Evolutionary conservation across 257 asterid species (phyloP).

Genomic region (Oldenlandia corymbosa): DNA sequence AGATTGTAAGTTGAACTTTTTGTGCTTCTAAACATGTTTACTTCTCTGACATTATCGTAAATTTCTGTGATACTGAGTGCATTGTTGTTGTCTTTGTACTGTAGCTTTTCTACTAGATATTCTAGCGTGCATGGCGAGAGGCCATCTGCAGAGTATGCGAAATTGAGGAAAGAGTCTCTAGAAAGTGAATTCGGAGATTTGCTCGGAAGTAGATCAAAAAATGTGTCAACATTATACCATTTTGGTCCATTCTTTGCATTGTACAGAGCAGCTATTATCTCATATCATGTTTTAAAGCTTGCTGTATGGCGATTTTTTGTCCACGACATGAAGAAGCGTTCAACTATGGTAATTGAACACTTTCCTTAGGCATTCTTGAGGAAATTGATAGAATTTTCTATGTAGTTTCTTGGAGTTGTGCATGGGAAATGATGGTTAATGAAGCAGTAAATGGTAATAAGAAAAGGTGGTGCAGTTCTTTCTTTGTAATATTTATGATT

Average conservation of each 20-base stretch:
- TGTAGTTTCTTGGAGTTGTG: neutral
- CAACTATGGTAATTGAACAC: constrained; percentile 56
- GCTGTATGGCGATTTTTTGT: constrained; percentile 69
- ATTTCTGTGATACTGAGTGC: neutral
- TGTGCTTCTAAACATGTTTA: neutral
- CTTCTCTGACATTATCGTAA: neutral
- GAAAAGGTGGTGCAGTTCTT: neutral
- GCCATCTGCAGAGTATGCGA: constrained; percentile 96
- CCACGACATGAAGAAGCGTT: constrained; percentile 64
- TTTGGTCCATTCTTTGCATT: constrained; percentile 88
- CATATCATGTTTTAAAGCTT: constrained; percentile 75
- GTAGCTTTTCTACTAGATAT: constrained; percentile 72
- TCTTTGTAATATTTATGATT: neutral
- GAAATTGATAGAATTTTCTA: neutral
- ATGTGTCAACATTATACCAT: constrained; percentile 50
- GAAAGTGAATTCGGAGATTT: constrained; percentile 73
- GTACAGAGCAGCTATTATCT: constrained; percentile 85
- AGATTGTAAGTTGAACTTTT: constrained; percentile 10
- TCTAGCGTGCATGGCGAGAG: constrained; percentile 94
- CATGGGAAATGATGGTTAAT: neutral
- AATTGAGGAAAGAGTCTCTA: constrained; percentile 77
- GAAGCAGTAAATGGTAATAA: neutral
- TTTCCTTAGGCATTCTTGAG: neutral
- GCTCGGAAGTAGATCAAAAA: constrained; percentile 56
- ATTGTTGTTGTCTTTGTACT: constrained; percentile 11